Evolutionary conservation across 331 rosid genomes (phyloP).

Genomic region (Pyracantha coccinea): DNA sequence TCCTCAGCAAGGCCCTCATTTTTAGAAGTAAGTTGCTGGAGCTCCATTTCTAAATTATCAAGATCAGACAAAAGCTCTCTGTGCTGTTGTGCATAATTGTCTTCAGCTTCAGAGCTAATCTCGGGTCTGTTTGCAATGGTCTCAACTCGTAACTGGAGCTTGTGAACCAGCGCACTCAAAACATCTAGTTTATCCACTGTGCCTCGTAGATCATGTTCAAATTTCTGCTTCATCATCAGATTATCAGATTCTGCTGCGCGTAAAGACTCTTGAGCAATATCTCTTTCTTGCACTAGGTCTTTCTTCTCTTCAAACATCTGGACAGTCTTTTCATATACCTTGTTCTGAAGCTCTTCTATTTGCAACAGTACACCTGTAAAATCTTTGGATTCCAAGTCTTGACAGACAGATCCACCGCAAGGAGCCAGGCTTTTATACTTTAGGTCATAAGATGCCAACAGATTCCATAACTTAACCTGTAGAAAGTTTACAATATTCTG

Average conservation of each 20-base stretch:
- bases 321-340: conserved; percentile 41
- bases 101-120: conserved; percentile 56
- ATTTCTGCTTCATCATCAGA: conserved; percentile 50
- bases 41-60: conserved; percentile 57
- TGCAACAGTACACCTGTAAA: conserved; percentile 40
- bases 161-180: conserved; percentile 52
- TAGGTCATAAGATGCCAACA: conserved; percentile 42
- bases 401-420: conserved; percentile 27
- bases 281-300: conserved; percentile 40
- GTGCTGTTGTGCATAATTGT: conserved; percentile 44
- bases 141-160: conserved; percentile 64
- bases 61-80: conserved; percentile 47
- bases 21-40: conserved; percentile 58
- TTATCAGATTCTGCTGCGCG: conserved; percentile 43
- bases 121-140: conserved; percentile 39
- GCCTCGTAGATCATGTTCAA: conserved; percentile 39
- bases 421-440: conserved; percentile 28
- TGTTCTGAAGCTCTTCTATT: conserved; percentile 61
- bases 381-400: conserved; percentile 38
- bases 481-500: conserved; percentile 37
- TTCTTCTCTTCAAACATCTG: conserved; percentile 64
- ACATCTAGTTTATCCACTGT: conserved; percentile 38
- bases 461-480: conserved; percentile 44
- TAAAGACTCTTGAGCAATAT: conserved; percentile 44
- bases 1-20: conserved; percentile 61